Conservation (phyloP, 768 basidiomycete genomes). For the Pisolithus albus region DNA sequence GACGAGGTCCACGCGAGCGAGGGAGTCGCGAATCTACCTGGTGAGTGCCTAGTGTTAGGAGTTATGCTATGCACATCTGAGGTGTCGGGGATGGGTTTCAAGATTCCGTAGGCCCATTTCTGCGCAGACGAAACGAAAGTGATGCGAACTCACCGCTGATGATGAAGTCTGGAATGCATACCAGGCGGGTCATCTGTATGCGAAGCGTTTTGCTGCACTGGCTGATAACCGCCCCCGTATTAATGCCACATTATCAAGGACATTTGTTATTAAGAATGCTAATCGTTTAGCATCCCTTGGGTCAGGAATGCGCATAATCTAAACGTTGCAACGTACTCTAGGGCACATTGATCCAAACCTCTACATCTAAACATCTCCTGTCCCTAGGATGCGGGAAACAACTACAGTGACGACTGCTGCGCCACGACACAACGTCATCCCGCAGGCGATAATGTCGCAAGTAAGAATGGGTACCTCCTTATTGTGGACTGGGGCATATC, state of each 20-base stretch:
- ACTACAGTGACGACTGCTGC: conserved; percentile 58
- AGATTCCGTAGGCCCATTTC: conserved; percentile 36
- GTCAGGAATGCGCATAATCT: conserved; percentile 31
- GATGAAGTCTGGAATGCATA: conserved; percentile 62
- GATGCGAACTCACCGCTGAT: not conserved
- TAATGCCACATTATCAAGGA: conserved; percentile 50
- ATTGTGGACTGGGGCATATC: too few species aligned
- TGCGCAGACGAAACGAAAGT: not conserved
- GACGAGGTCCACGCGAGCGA: too few species aligned
- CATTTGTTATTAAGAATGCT: conserved; percentile 26
- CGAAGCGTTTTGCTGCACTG: not conserved
- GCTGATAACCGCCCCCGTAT: not conserved
- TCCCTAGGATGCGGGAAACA: conserved; percentile 48
- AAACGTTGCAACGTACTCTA: not conserved
- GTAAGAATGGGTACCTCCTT: conserved; percentile 21
- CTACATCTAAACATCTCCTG: not conserved
- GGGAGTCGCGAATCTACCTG: conserved; percentile 31
- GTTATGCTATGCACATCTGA: not conserved
- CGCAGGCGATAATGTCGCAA: conserved; percentile 47
- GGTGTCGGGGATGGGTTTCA: conserved; percentile 42
- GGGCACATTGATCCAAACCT: too few species aligned
- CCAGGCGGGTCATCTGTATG: conserved; percentile 34
- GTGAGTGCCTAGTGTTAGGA: conserved; percentile 13
- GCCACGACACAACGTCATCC: conserved; percentile 48
- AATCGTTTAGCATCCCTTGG: conserved; percentile 45